Percentiles rank a stretch among this genome's conserved stretches.
Evolutionary conservation across 1,139 yeast species (phyloP).

Genomic region (Yamadazyma blattariae): DNA sequence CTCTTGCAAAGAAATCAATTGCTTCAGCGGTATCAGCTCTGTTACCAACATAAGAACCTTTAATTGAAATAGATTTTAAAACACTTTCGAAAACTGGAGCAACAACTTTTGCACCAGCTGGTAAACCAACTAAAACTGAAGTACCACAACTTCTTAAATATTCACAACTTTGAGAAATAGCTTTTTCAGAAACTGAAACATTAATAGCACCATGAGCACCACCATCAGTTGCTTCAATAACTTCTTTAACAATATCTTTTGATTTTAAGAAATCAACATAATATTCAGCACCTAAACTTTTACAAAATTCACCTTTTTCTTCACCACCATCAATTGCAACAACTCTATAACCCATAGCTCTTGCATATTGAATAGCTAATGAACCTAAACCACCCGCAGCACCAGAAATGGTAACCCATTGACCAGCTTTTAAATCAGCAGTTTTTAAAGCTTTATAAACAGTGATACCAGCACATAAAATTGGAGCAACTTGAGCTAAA

Average conservation of each 20-base stretch:
- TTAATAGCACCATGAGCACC: constrained; percentile 77
- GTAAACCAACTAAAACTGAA: constrained; percentile 72
- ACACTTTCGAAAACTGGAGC: constrained; percentile 67
- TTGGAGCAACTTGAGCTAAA: constrained; percentile 73
- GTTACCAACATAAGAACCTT: constrained; percentile 78
- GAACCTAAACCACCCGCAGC: constrained; percentile 82
- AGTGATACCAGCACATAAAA: constrained; percentile 79
- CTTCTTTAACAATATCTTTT: constrained; percentile 55
- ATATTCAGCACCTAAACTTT: constrained; percentile 62
- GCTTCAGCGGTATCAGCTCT: constrained; percentile 80
- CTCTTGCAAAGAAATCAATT: constrained; percentile 68
- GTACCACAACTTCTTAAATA: constrained; percentile 70
- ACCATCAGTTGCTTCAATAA: constrained; percentile 63
- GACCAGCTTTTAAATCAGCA: constrained; percentile 60
- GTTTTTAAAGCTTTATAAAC: constrained; percentile 77
- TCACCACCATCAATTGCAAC: constrained; percentile 75
- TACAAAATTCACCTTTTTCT: constrained; percentile 57
- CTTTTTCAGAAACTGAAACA: constrained; percentile 69
- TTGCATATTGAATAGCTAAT: constrained; percentile 71
- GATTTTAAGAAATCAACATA: constrained; percentile 61
- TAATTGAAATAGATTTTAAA: constrained; percentile 59
- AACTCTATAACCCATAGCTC: constrained; percentile 72
- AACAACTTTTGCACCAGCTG: constrained; percentile 66
- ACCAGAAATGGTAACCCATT: constrained; percentile 78
- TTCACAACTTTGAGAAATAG: constrained; percentile 59